Evolutionary conservation across 2,329 filamentous ascomycete genomes (phyloP).

Genomic region (Penicillium sp.): DNA sequence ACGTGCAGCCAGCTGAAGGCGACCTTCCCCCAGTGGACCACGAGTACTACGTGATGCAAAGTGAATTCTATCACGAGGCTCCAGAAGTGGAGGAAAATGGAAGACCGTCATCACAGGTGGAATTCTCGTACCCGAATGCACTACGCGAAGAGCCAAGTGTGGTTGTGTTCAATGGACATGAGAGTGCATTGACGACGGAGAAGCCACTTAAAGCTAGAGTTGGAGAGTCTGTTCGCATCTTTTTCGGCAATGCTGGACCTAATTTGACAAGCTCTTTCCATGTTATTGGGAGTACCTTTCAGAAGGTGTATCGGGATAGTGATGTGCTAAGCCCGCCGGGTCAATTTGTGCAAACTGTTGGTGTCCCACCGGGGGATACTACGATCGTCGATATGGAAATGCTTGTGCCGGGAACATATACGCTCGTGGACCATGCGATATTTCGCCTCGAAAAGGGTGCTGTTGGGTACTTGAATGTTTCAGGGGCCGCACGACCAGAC

Average conservation of each 20-base stretch:
- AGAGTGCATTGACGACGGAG: not conserved
- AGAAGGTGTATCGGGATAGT: conserved; percentile 3
- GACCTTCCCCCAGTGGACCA: not conserved
- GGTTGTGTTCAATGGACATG: not conserved
- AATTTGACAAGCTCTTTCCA: not conserved
- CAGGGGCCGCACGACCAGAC: not conserved
- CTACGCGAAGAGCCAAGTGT: not conserved
- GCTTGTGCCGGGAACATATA: not conserved
- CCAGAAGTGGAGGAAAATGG: not conserved
- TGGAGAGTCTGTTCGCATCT: not conserved
- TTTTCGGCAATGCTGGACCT: not conserved
- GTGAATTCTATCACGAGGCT: conserved; percentile 1
- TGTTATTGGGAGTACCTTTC: not conserved
- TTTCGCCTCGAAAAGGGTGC: not conserved
- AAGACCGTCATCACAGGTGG: not conserved
- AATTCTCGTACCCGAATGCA: not conserved
- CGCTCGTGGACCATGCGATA: not conserved
- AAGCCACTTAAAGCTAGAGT: not conserved
- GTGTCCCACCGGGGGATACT: not conserved
- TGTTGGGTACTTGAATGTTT: not conserved
- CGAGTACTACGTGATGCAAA: conserved; percentile 1
- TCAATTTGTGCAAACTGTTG: not conserved
- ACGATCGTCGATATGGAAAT: not conserved
- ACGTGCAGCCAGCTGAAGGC: not conserved
- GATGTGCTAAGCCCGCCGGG: not conserved